Conservation (phyloP, 108 stramenopile genomes). For the Cyclotella cryptica region DNA sequence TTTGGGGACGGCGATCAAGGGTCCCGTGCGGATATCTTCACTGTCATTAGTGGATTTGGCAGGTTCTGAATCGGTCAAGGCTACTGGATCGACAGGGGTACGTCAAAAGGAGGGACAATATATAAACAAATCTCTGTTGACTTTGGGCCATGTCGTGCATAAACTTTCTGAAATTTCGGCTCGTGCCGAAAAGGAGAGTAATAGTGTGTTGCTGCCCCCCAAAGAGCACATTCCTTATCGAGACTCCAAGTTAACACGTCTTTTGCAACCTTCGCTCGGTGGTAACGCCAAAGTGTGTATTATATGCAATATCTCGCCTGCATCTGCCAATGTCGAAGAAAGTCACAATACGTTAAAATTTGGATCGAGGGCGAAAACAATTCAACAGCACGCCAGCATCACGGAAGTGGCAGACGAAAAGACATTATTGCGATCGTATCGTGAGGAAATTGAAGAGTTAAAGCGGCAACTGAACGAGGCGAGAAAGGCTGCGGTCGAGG, state of each 20-base stretch:
- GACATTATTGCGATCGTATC: slow-evolving; percentile 81
- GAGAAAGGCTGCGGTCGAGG: slow-evolving; percentile 51
- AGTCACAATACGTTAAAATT: slow-evolving; percentile 95
- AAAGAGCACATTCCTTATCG: slow-evolving; percentile 78
- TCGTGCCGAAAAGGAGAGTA: slow-evolving; percentile 24
- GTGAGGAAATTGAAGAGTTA: slow-evolving; percentile 86
- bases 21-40: slow-evolving; percentile 68
- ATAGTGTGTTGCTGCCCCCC: slow-evolving; percentile 11
- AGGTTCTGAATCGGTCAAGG: slow-evolving; percentile 83
- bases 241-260: slow-evolving; percentile 93
- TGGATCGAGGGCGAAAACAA: slow-evolving; percentile 89
- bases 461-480: slow-evolving; percentile 80
- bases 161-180: slow-evolving; percentile 67
- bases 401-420: slow-evolving; percentile 75
- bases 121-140: slow-evolving; percentile 96
- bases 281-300: slow-evolving; percentile 92
- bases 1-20: slow-evolving; percentile 38
- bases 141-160: slow-evolving; percentile 92
- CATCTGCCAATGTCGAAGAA: slow-evolving; percentile 78
- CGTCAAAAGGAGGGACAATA: slow-evolving; percentile 96
- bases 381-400: slow-evolving; percentile 86
- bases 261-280: slow-evolving; percentile 89
- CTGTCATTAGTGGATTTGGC: slow-evolving; percentile 87
- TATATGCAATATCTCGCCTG: slow-evolving; percentile 86
- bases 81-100: slow-evolving; percentile 78